Evolutionary conservation across 495 filamentous ascomycete genomes (phyloP), one percentile per base, ranked within the genome.

Genomic region (Talaromyces ruber): DNA sequence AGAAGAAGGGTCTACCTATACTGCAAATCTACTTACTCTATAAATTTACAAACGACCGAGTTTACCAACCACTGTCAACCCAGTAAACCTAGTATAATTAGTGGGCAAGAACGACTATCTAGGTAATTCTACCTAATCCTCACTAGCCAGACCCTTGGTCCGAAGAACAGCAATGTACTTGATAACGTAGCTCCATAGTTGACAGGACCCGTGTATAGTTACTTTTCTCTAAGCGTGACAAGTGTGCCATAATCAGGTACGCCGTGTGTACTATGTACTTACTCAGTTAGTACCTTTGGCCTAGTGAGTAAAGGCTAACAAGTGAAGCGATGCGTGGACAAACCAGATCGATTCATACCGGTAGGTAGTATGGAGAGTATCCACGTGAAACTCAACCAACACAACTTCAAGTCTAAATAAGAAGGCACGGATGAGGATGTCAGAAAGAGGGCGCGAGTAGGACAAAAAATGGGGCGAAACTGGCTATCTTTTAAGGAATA

Each of bases 121-220:
- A 47, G 18, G 43, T 47, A 47, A n/a, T 21, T 18, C n/a, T 47
- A 47, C 43, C 43, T 47, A 47, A 47, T 47, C 43, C n/a, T 18
- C 7, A 47, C 43, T 39, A 39, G 34, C 14, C 12, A 5, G 34
- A 39, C 34, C 34, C 34, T 39, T 39, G 34, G 30, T 61, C 55
- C 66, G 61, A n/a, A 68, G 61, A 61, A 54, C 63, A 59, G 56
- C 43, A 60, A 61, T 56, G 60, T 57, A 57, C 65, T 64, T 62
- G 39, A 32, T 63, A 26, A 30, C 56, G 45, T 58, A 43, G 50
- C 45, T 45, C 34, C 53, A 66, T 47, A 55, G 34, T 51, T 58
- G 53, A 8, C 58, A 28, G 25, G 16, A 21, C 30, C 34, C n/a
- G 59, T 29, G 47, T 39, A 39, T 39, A 39, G 34, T 39, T 39